phyloP scores from a whole-genome alignment of 306 rosid species.

The Quercus parvula region DNA sequence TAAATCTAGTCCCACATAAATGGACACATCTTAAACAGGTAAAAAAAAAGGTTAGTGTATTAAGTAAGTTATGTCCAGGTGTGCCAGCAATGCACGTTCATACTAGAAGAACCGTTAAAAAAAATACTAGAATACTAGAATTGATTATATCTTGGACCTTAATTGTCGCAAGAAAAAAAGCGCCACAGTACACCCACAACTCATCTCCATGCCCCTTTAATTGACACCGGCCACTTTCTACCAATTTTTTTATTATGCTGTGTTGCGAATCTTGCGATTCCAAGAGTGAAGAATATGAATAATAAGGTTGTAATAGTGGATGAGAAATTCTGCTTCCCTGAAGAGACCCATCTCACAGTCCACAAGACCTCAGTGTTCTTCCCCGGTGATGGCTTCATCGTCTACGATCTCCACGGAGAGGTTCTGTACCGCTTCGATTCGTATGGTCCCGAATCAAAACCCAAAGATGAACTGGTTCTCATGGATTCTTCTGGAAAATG shows the following conservation, averaged over 20 bases:
- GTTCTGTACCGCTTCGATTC: conserved; percentile 25
- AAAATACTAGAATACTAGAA: neutral
- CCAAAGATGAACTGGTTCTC: conserved; percentile 23
- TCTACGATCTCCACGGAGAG: conserved; percentile 11
- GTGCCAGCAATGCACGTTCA: no score
- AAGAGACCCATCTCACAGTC: conserved; percentile 29
- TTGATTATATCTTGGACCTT: neutral
- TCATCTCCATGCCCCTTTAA: no score
- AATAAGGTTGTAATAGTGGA: conserved; percentile 6
- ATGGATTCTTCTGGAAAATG: conserved; percentile 27
- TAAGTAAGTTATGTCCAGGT: no score
- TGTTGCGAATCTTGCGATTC: neutral
- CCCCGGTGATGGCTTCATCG: conserved; percentile 30
- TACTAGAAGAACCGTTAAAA: no score
- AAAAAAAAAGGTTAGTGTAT: no score
- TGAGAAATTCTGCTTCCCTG: conserved; percentile 13
- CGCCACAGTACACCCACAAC: neutral
- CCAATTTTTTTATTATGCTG: neutral
- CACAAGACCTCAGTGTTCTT: conserved; percentile 33
- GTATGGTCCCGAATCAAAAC: conserved; percentile 16
- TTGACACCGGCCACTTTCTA: neutral
- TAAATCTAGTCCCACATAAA: no score
- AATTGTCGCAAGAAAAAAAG: neutral
- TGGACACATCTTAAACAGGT: no score
- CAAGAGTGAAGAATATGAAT: neutral